Percentiles rank a stretch among this genome's conserved stretches.
phyloP scores from a whole-genome alignment of 306 rosid genomes.

The Phaseolus lunatus region DNA sequence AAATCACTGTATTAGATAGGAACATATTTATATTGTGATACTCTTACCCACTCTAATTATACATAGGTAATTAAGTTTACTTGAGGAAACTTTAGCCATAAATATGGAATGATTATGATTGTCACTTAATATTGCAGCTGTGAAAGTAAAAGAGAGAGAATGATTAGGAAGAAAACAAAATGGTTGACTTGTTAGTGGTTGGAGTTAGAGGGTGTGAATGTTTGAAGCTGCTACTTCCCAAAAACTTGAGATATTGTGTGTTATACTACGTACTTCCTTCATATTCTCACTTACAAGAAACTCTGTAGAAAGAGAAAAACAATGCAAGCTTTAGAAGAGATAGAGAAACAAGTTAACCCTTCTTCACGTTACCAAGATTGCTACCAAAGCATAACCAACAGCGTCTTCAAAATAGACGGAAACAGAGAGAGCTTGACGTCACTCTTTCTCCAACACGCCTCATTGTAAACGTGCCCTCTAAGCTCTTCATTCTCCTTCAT shows the following conservation, averaged over 20 bases:
- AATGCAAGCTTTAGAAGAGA: constrained; percentile 21
- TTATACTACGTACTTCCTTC: not conserved
- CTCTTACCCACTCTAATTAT: no score
- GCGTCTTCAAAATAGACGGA: constrained; percentile 29
- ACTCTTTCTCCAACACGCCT: constrained; percentile 52
- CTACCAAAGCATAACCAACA: constrained; percentile 42
- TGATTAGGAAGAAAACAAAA: not conserved
- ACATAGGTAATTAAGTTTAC: no score
- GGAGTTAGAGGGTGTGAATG: constrained; percentile 3
- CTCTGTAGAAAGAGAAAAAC: constrained; percentile 39
- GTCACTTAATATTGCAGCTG: no score
- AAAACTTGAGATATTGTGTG: not conserved
- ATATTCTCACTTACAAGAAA: constrained; percentile 27
- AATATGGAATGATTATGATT: no score
- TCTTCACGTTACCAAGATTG: constrained; percentile 43
- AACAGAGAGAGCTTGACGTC: constrained; percentile 51
- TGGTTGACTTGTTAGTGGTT: constrained; percentile 4
- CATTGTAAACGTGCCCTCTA: constrained; percentile 61
- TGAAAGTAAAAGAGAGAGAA: not conserved
- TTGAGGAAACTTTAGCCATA: no score
- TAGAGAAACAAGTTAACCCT: constrained; percentile 44
- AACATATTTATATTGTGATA: no score
- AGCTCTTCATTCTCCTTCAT: constrained; percentile 43
- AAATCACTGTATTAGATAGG: no score
- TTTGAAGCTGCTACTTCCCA: not conserved